A percentile compares a stretch with the other conserved stretches of the same genome.
phyloP scores from a whole-genome alignment of 306 rosid genomes.

The Gleditsia sinensis region DNA sequence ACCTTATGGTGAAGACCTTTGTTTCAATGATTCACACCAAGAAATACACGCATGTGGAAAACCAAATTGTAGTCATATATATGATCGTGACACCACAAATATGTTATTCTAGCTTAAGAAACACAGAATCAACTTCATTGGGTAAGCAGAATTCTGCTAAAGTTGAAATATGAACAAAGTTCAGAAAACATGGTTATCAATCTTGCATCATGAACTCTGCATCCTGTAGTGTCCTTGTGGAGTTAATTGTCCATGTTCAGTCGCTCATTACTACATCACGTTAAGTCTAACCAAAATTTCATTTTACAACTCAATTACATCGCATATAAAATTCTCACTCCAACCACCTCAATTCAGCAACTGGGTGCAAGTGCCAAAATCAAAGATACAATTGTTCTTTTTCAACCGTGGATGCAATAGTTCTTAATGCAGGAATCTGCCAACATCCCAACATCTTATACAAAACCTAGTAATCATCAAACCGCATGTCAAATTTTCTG shows the following conservation, averaged over 20 bases:
- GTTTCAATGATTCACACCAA: background rate
- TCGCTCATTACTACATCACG: background rate
- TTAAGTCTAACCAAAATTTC: background rate
- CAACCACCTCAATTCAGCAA: background rate
- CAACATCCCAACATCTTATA: background rate
- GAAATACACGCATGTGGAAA: background rate
- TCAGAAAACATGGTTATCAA: background rate
- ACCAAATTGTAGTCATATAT: background rate
- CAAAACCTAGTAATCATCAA: background rate
- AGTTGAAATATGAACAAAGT: background rate
- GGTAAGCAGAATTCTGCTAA: background rate
- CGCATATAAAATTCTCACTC: background rate
- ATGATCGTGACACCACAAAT: background rate
- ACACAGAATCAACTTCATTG: background rate
- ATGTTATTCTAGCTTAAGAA: background rate
- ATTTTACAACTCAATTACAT: background rate
- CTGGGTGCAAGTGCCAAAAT: background rate
- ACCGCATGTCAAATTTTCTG: background rate
- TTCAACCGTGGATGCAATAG: background rate
- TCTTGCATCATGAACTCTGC: background rate
- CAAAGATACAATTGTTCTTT: background rate
- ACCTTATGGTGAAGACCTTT: background rate
- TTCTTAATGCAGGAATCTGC: background rate
- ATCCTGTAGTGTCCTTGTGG: background rate
- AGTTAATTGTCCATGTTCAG: background rate